Evolutionary conservation across 1,284 basidiomycete genomes (phyloP).

Genomic region (Chalciporus piperatoides): DNA sequence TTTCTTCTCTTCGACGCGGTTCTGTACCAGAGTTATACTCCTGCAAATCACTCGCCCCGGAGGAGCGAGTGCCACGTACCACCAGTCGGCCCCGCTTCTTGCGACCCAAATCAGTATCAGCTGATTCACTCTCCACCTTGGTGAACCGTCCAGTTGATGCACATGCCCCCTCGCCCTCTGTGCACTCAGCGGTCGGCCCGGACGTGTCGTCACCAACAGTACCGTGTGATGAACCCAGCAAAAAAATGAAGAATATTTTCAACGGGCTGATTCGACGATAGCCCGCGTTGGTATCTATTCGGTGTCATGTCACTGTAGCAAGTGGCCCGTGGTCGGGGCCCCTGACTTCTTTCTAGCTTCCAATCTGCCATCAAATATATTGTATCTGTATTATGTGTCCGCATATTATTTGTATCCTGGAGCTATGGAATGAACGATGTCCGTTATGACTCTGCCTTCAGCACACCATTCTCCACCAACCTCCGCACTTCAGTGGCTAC

Average conservation of each 20-base stretch:
- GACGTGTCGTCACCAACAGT: conserved; percentile 5
- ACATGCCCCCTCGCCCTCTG: conserved; percentile 7
- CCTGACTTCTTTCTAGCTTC: conserved; percentile 2
- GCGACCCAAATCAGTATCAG: conserved; percentile 33
- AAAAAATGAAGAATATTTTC: conserved; percentile 27
- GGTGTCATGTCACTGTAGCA: not conserved
- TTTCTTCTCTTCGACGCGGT: conserved; percentile 25
- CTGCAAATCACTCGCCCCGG: conserved; percentile 8
- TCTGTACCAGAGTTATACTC: conserved; percentile 31
- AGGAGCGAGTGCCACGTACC: conserved; percentile 19
- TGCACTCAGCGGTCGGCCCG: conserved; percentile 1
- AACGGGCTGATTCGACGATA: conserved; percentile 33
- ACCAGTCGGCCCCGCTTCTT: conserved; percentile 22
- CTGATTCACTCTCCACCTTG: conserved; percentile 30
- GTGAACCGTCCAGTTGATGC: conserved; percentile 13
- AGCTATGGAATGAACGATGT: not conserved
- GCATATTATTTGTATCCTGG: conserved; percentile 14
- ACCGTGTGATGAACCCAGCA: conserved; percentile 24
- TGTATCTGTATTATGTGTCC: conserved; percentile 26
- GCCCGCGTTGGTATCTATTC: not conserved
- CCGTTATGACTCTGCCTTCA: conserved; percentile 35
- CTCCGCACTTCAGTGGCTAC: conserved; percentile 81
- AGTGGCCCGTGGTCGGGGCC: not conserved
- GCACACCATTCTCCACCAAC: conserved; percentile 52
- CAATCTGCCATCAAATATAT: conserved; percentile 21